A percentile compares a stretch with the other conserved stretches of the same genome.
These are phyloP conservation scores for Penicillium macrosclerotiorum DNA, from an alignment of 495 filamentous ascomycete genomes.

Conservation along the genomic window DNA sequence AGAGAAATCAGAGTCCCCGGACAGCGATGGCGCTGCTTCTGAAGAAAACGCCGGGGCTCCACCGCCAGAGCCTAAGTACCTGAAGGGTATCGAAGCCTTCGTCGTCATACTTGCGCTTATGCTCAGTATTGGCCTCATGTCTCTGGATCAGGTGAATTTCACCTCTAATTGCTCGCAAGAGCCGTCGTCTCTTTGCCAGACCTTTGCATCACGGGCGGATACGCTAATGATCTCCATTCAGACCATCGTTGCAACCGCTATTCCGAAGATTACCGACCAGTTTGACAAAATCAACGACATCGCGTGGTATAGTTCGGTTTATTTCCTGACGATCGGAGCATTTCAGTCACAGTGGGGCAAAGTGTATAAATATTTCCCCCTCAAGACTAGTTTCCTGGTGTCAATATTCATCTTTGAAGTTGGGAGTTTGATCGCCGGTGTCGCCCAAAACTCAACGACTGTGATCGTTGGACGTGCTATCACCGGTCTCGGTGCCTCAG, in stretches of 20 bases:
- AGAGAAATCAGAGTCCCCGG: too few species aligned
- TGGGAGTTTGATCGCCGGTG: slow-evolving; percentile 1
- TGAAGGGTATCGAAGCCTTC: slow-evolving; percentile 1
- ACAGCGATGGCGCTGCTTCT: not conserved
- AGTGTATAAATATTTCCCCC: slow-evolving; percentile 9
- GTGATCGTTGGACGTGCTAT: slow-evolving; percentile 3
- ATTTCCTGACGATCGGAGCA: slow-evolving; percentile 2
- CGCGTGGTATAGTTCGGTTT: slow-evolving; percentile 5
- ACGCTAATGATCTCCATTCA: not conserved
- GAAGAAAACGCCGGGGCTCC: not conserved
- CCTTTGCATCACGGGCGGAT: not conserved
- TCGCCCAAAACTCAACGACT: slow-evolving; percentile 1
- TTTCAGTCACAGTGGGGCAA: slow-evolving; percentile 9
- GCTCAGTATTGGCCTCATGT: slow-evolving; percentile 1
- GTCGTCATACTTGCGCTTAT: not conserved
- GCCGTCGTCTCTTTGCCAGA: not conserved
- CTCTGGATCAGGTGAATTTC: slow-evolving; percentile 1
- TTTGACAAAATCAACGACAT: slow-evolving; percentile 4
- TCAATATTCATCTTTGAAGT: slow-evolving; percentile 1
- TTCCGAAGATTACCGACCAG: slow-evolving; percentile 7
- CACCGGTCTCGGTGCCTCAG: slow-evolving; percentile 3
- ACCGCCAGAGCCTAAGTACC: not conserved
- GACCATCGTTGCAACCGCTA: slow-evolving; percentile 9
- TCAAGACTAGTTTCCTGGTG: slow-evolving; percentile 28
- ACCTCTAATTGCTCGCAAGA: not conserved